Base-by-base conservation (phyloP, 192 early-diverging fungal genomes). In the Funneliformis geosporum region DNA sequence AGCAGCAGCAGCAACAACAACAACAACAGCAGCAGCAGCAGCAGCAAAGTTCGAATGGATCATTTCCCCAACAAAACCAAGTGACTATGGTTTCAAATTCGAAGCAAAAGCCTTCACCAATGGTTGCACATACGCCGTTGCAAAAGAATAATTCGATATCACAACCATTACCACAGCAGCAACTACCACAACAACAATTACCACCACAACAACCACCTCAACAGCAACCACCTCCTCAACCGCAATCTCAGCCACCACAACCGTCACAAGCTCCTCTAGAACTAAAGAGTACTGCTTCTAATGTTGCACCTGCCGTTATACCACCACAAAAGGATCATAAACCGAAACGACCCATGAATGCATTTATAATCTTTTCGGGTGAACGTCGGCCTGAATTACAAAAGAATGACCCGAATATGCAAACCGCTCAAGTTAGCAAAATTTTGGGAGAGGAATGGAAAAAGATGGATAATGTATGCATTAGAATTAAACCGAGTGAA, bases 381-480 rank as follows among this genome's bases (percentile, higher is more conserved):
- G 90, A 92, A 73, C 86, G 92, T n/a, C 86, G 92, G 43, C 88
- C 88, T 5, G 87, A 92, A 81, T 85, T 92, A 47, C 84, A 89
- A 67, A 86, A 89, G 72, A 82, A 85, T 6, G 84, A 88, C 27
- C 92, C 90, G 6, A 84, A 82, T 28, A 79, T 91, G 43, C 88
- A 89, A 74, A 91, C 91, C 9, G 88, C 92, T 16, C 87, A 86
- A 70, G 86, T 91, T 44, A 93, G 92, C 79, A 92, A 89, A 14
- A 85, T 87, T 59, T 80, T 93, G 67, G 92, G 90, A 5, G 88
- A 90, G 50, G 92, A 93, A 74, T 93, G 92, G 92, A 84, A 87
- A 23, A 84, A 70, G 25, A 86, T 93, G 82, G 77, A 68, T 14
- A 33, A 8, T 42, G 66, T 68, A 68, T 39, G 66, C 40, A 39